phyloP scores from a whole-genome alignment of 371 early-diverging fungal genomes.

The Actinomortierella wolfii region DNA sequence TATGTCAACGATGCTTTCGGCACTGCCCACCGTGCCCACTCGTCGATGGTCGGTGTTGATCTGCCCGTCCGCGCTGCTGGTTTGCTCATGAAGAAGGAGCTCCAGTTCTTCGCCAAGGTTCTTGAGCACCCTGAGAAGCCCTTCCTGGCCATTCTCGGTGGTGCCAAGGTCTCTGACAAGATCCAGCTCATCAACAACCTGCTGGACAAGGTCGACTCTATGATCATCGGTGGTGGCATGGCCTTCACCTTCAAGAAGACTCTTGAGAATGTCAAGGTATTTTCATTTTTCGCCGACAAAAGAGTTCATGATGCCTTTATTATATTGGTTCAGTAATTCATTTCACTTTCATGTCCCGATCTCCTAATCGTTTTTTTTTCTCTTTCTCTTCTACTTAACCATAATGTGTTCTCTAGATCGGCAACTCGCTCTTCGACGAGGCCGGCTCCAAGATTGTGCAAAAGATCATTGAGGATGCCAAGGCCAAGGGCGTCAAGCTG shows the following conservation, averaged over 20 bases:
- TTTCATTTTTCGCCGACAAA: not conserved
- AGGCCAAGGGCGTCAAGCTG: conserved; percentile 86
- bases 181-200: conserved; percentile 97
- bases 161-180: conserved; percentile 99
- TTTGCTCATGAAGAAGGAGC: conserved; percentile 98
- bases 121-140: conserved; percentile 92
- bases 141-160: conserved; percentile 98
- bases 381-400: conserved; percentile 3
- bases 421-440: conserved; percentile 92
- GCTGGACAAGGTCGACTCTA: conserved; percentile 87
- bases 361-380: conserved; percentile 4
- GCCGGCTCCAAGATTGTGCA: conserved; percentile 88
- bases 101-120: conserved; percentile 96
- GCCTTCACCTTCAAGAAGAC: conserved; percentile 98
- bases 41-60: conserved; percentile 96
- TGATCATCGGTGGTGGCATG: conserved; percentile 98
- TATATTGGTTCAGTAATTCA: not conserved
- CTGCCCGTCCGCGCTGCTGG: conserved; percentile 94
- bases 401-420: conserved; percentile 81
- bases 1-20: conserved; percentile 99
- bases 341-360: not conserved
- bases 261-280: conserved; percentile 76
- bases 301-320: conserved; percentile 5
- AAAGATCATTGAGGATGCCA: conserved; percentile 83
- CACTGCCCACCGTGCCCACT: conserved; percentile 97